Evolutionary conservation across 306 rosid species (phyloP).

Genomic region (Rosa rugosa): DNA sequence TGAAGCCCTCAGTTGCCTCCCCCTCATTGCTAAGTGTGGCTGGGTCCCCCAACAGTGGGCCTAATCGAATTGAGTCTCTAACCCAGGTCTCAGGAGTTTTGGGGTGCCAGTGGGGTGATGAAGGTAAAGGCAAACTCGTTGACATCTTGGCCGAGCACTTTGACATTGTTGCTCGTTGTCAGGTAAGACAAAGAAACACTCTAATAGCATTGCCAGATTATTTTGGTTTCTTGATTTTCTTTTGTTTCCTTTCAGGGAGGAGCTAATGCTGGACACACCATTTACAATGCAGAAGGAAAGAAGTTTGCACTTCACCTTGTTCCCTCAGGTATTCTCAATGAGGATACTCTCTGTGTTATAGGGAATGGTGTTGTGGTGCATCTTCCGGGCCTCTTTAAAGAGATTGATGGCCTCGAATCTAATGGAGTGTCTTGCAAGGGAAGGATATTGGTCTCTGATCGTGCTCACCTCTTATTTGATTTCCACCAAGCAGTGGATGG

Average conservation of each 20-base stretch:
- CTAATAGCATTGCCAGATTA: neutral
- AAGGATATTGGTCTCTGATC: constrained; percentile 89
- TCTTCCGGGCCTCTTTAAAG: constrained; percentile 79
- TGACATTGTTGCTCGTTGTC: constrained; percentile 92
- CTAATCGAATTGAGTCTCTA: constrained; percentile 60
- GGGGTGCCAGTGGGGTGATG: constrained; percentile 98
- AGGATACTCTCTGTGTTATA: constrained; percentile 82
- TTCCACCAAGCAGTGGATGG: constrained; percentile 93
- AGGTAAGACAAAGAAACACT: constrained; percentile 40
- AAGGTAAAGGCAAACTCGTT: constrained; percentile 95
- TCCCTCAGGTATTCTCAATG: constrained; percentile 93
- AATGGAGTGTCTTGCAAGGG: constrained; percentile 86
- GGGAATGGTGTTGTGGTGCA: constrained; percentile 98
- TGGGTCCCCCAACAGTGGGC: constrained; percentile 26
- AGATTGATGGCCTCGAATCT: constrained; percentile 76
- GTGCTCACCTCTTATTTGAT: constrained; percentile 90
- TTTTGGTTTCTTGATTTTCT: neutral
- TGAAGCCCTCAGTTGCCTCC: constrained; percentile 41
- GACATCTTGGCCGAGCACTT: constrained; percentile 90
- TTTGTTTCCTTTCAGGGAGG: constrained; percentile 60
- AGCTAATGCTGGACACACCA: constrained; percentile 97
- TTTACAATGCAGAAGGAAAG: constrained; percentile 91
- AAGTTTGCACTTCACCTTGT: constrained; percentile 96
- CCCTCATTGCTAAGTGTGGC: constrained; percentile 53
- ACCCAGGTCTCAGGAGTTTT: constrained; percentile 87